Evolutionary conservation across 305 asterid genomes (phyloP), one percentile per base, ranked within the genome.

Genomic region (Striga hermonthica): DNA sequence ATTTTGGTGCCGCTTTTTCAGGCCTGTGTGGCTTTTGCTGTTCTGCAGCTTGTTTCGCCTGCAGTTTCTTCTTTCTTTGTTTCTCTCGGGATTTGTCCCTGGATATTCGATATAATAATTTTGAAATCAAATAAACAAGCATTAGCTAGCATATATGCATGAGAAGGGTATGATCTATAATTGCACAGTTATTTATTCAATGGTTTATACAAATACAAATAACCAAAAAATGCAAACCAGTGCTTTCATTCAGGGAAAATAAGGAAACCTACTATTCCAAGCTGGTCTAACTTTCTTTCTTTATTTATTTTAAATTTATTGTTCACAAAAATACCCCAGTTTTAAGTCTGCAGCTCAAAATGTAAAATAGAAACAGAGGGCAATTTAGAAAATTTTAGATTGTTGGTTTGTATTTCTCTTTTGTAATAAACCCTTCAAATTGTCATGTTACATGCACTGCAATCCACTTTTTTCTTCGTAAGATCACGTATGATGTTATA

Each of bases 1-100:
- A 10, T 8, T 57, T 66, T 45, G 74, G 44, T 8, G 6, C 44
- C 44, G 44, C 44, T 39, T 39, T 70, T 80, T 80, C 86, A 11
- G 67, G 69, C 72, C 80, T 80, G 77, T 77, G 72, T 56, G 48
- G 81, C 48, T 76, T 76, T 71, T 66, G 69, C 72, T 79, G 84
- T 66, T 82, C 82, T 12, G 87, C 86, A n/a, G 80, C 92, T 62
- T 78, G 81, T 64, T 74, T 90, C 2, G 67, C 83, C 77, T 59
- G 80, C 63, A 88, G 73, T 71, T 88, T 90, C 66, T 88, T 88
- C 90, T 83, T 93, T 69, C 99, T 77, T 71, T 93, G 97, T 74
- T 86, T 93, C 75, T 90, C 95, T 35, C 93, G 81, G 35, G 88
- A 81, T 58, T 90, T 90, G 72, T 93, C 95, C 87, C 99, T 88